Conservation (phyloP, 2,329 filamentous ascomycete species). For the Laburnicola sp. region DNA sequence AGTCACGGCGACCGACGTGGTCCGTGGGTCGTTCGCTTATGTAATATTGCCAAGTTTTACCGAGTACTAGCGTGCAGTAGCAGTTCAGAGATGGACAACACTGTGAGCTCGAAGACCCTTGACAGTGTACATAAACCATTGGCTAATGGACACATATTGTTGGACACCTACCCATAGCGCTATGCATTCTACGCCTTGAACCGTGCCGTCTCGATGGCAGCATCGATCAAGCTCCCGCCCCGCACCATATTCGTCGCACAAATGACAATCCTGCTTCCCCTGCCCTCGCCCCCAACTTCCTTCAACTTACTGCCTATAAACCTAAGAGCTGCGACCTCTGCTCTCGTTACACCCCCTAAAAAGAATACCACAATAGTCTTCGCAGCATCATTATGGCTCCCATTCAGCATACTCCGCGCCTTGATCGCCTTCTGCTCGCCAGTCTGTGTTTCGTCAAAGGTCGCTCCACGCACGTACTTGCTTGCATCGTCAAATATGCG, state of each 20-base stretch:
- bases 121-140: too few species aligned
- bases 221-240: constrained; percentile 85
- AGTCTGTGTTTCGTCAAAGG: constrained; percentile 89
- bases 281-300: constrained; percentile 68
- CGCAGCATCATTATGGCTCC: constrained; percentile 55
- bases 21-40: not conserved
- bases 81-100: too few species aligned
- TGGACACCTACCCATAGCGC: not conserved
- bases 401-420: constrained; percentile 79
- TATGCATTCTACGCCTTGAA: constrained; percentile 27
- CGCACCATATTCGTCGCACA: constrained; percentile 90
- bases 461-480: constrained; percentile 83
- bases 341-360: constrained; percentile 93
- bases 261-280: constrained; percentile 80
- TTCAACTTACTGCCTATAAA: constrained; percentile 76
- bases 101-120: too few species aligned
- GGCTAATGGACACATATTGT: too few species aligned
- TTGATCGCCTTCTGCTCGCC: constrained; percentile 91
- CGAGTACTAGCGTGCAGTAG: too few species aligned
- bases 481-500: constrained; percentile 90
- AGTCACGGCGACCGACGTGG: not conserved
- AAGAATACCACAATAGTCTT: constrained; percentile 97
- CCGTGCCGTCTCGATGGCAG: constrained; percentile 70
- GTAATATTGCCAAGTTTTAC: too few species aligned
- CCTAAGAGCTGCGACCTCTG: constrained; percentile 89